A percentile compares a stretch with the other conserved stretches of the same genome.
phyloP scores from a whole-genome alignment of 2,329 filamentous ascomycete species.

The Aspergillus sp. region DNA sequence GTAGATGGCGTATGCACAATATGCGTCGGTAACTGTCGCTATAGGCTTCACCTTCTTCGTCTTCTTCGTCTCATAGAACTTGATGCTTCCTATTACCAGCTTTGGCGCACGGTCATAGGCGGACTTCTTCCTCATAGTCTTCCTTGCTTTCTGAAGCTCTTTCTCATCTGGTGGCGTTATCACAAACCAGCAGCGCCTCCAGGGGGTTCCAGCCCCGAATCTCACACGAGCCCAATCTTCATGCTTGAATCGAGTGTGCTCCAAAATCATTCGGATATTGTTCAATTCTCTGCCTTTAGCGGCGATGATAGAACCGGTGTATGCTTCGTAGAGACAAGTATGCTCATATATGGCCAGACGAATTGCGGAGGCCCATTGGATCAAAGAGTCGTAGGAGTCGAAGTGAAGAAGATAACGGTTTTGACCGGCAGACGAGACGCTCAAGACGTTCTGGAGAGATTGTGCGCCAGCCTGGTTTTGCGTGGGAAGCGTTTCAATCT shows the following conservation, averaged over 20 bases:
- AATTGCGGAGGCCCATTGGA: constrained; percentile 95
- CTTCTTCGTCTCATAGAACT: constrained; percentile 92
- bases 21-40: constrained; percentile 86
- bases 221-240: constrained; percentile 95
- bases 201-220: constrained; percentile 93
- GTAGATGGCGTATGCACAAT: constrained; percentile 92
- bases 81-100: constrained; percentile 80
- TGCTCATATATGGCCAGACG: constrained; percentile 93
- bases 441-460: constrained; percentile 89
- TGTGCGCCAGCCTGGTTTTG: constrained; percentile 68
- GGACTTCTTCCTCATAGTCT: constrained; percentile 76
- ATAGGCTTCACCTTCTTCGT: constrained; percentile 90
- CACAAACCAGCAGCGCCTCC: constrained; percentile 96
- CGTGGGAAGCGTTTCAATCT: constrained; percentile 89
- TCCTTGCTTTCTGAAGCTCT: constrained; percentile 79
- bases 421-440: constrained; percentile 89
- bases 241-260: constrained; percentile 70
- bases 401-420: constrained; percentile 97
- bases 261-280: constrained; percentile 87
- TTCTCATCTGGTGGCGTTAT: constrained; percentile 92
- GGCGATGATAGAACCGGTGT: constrained; percentile 92
- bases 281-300: constrained; percentile 89
- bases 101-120: constrained; percentile 75
- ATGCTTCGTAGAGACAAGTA: constrained; percentile 88
- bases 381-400: constrained; percentile 87